phyloP scores from a whole-genome alignment of 1,139 yeast species.

The Kluyveromyces sp. region DNA sequence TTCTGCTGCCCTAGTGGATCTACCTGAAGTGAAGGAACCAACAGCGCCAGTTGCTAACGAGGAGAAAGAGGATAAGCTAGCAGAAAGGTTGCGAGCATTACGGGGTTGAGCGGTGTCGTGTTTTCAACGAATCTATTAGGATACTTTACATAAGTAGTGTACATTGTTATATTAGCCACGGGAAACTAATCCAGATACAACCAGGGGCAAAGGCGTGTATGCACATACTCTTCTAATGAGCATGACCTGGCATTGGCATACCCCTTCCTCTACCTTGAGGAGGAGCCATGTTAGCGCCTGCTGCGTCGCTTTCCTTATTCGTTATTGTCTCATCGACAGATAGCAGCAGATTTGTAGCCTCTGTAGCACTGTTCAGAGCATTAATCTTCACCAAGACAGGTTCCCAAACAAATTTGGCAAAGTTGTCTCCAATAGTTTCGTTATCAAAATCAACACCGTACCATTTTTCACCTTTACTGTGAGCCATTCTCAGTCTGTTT shows the following conservation, averaged over 20 bases:
- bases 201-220: background rate
- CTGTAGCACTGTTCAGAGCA: slow-evolving; percentile 95
- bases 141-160: slow-evolving; percentile 7
- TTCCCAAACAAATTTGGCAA: slow-evolving; percentile 91
- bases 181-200: background rate
- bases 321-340: slow-evolving; percentile 94
- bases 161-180: slow-evolving; percentile 7
- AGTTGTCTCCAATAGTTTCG: slow-evolving; percentile 78
- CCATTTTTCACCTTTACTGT: slow-evolving; percentile 89
- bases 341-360: slow-evolving; percentile 86
- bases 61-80: slow-evolving; percentile 79
- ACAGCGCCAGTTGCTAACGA: slow-evolving; percentile 42
- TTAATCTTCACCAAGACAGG: slow-evolving; percentile 91
- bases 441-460: slow-evolving; percentile 86
- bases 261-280: slow-evolving; percentile 60
- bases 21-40: slow-evolving; percentile 30
- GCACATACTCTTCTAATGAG: background rate
- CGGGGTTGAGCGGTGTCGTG: slow-evolving; percentile 32
- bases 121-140: slow-evolving; percentile 1
- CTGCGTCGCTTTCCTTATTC: slow-evolving; percentile 59
- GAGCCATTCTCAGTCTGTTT: slow-evolving; percentile 85
- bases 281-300: slow-evolving; percentile 45
- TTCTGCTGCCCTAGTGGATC: slow-evolving; percentile 50
- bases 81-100: slow-evolving; percentile 82
- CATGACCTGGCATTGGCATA: slow-evolving; percentile 40